A percentile compares a stretch with the other conserved stretches of the same genome.
Conservation (phyloP, 768 basidiomycete genomes). For the Panaeolus cyanescens region DNA sequence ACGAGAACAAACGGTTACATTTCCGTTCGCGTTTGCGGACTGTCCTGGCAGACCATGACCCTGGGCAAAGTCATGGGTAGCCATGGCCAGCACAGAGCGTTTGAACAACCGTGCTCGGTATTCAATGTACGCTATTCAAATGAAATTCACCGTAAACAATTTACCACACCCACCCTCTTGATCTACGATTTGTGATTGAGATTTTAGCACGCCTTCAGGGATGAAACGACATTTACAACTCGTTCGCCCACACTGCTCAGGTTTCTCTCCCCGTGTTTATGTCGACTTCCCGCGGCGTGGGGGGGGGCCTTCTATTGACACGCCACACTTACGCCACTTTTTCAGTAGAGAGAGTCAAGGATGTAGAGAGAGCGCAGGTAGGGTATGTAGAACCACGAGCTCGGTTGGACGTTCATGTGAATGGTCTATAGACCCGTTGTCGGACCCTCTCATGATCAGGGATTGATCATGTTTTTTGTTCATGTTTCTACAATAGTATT, state of each 20-base stretch:
- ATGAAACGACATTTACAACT: background rate
- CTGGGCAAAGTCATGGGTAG: too few species aligned
- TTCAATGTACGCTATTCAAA: background rate
- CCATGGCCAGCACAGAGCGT: too few species aligned
- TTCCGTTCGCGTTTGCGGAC: too few species aligned
- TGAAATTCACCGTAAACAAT: background rate
- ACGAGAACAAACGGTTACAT: too few species aligned
- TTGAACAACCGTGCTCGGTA: too few species aligned
- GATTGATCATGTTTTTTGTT: background rate
- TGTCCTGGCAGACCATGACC: too few species aligned
- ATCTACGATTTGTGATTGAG: background rate
- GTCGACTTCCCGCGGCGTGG: conserved; percentile 1
- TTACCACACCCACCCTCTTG: background rate
- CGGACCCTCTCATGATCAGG: background rate
- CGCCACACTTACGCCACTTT: conserved; percentile 1
- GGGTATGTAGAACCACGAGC: background rate
- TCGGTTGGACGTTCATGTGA: background rate
- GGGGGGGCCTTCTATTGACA: background rate
- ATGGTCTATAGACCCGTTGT: background rate
- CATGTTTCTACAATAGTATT: background rate
- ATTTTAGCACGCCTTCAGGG: background rate
- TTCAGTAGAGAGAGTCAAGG: too few species aligned
- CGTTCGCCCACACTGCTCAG: background rate
- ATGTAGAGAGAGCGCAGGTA: too few species aligned
- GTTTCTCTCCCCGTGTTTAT: background rate